These are phyloP conservation scores for Entrophospora sp. DNA, from an alignment of 192 early-diverging fungal species.

Conservation along the genomic window DNA sequence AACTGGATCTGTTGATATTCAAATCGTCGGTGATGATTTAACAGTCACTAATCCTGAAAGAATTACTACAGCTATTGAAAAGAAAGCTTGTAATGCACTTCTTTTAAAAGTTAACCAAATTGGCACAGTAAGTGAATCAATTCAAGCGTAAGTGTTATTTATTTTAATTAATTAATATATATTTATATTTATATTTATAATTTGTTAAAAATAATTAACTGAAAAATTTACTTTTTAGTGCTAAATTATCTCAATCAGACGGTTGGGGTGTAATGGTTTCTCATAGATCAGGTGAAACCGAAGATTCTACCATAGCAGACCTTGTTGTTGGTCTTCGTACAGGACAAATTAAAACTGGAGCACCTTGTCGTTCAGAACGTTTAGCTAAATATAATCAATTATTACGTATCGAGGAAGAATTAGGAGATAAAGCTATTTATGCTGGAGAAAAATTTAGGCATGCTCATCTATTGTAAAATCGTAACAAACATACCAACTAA, in stretches of 20 bases:
- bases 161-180: not conserved
- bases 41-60: slow-evolving; percentile 96
- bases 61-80: slow-evolving; percentile 82
- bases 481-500: no score
- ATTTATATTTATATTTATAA: not conserved
- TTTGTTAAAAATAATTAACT: not conserved
- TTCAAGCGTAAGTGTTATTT: slow-evolving; percentile 34
- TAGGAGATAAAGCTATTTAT: slow-evolving; percentile 85
- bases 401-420: slow-evolving; percentile 95
- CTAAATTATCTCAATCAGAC: slow-evolving; percentile 59
- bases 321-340: slow-evolving; percentile 92
- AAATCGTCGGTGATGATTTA: slow-evolving; percentile 97
- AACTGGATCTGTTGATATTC: slow-evolving; percentile 52
- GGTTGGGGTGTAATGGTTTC: slow-evolving; percentile 99
- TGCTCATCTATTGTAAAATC: slow-evolving; percentile 51
- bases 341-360: slow-evolving; percentile 99
- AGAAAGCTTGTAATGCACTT: slow-evolving; percentile 90
- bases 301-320: slow-evolving; percentile 92
- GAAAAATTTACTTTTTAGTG: slow-evolving; percentile 25
- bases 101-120: slow-evolving; percentile 99
- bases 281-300: slow-evolving; percentile 98
- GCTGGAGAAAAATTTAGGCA: slow-evolving; percentile 90
- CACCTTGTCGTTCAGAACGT: slow-evolving; percentile 95
- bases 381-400: slow-evolving; percentile 99
- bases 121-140: slow-evolving; percentile 93